Evolutionary conservation across 225 moss, liverwort and hornwort species (phyloP).

Genomic region (Neckera pumila): DNA sequence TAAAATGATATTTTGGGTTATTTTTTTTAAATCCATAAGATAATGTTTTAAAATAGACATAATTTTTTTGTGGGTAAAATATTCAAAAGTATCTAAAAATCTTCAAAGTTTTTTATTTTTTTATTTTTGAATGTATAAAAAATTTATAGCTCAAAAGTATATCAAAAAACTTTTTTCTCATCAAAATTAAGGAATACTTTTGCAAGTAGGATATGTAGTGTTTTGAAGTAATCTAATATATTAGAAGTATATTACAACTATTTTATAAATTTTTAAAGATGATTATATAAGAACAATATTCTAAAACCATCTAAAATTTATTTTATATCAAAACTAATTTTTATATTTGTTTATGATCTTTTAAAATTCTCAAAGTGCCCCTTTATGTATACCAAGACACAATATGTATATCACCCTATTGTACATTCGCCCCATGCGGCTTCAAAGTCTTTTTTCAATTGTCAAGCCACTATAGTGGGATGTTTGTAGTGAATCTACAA

Average conservation of each 20-base stretch:
- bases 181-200: background rate
- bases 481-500: too few species aligned
- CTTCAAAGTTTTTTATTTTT: background rate
- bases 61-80: background rate
- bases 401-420: background rate
- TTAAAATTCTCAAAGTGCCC: background rate
- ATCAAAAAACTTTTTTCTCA: fast-evolving
- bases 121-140: background rate
- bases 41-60: background rate
- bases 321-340: background rate
- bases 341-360: background rate
- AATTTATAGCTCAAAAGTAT: background rate
- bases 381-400: background rate
- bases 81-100: background rate
- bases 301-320: background rate
- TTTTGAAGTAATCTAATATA: background rate
- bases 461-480: background rate
- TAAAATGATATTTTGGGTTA: background rate
- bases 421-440: background rate
- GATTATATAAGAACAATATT: background rate
- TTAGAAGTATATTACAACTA: background rate
- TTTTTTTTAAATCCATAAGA: background rate
- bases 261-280: background rate
- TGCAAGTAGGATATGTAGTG: background rate
- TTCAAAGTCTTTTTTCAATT: background rate